Conservation (phyloP, 2,329 filamentous ascomycete genomes). For the Phialemoniopsis sp. region DNA sequence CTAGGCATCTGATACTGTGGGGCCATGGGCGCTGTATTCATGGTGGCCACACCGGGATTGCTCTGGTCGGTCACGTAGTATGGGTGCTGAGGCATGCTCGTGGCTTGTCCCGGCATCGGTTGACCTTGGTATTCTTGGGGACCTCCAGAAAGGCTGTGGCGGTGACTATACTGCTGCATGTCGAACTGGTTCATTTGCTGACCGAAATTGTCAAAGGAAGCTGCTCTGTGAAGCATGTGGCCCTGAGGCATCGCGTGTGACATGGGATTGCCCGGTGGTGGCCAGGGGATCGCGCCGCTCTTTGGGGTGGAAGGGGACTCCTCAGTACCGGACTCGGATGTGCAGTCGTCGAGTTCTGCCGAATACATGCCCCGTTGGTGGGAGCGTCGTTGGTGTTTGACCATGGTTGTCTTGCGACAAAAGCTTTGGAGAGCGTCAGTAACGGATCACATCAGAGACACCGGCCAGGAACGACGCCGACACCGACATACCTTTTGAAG, state of each 20-base stretch:
- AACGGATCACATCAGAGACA: conserved; percentile 5
- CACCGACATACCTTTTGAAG: conserved; percentile 48
- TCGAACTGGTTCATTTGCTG: conserved; percentile 41
- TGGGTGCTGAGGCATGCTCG: conserved; percentile 38
- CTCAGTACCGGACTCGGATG: conserved; percentile 52
- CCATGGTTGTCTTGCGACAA: conserved; percentile 69
- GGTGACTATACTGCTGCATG: conserved; percentile 36
- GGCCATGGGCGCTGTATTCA: conserved; percentile 46
- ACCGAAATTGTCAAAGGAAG: conserved; percentile 51
- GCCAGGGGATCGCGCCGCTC: conserved; percentile 48
- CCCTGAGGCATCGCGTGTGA: conserved; percentile 29
- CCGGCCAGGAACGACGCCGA: no score
- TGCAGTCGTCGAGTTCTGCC: conserved; percentile 51
- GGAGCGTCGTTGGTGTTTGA: conserved; percentile 60
- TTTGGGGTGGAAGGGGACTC: conserved; percentile 57
- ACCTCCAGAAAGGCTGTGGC: conserved; percentile 41
- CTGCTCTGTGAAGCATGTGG: conserved; percentile 43
- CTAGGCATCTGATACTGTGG: conserved; percentile 48
- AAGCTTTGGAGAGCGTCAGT: conserved; percentile 43
- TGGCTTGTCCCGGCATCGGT: conserved; percentile 32
- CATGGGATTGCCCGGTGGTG: conserved; percentile 32
- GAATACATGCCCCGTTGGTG: conserved; percentile 56
- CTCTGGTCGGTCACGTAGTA: conserved; percentile 59
- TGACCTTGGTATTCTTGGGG: conserved; percentile 39
- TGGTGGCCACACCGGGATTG: conserved; percentile 58